Base-by-base conservation (phyloP, 1,139 yeast genomes). In the Kodamaea suecica region DNA sequence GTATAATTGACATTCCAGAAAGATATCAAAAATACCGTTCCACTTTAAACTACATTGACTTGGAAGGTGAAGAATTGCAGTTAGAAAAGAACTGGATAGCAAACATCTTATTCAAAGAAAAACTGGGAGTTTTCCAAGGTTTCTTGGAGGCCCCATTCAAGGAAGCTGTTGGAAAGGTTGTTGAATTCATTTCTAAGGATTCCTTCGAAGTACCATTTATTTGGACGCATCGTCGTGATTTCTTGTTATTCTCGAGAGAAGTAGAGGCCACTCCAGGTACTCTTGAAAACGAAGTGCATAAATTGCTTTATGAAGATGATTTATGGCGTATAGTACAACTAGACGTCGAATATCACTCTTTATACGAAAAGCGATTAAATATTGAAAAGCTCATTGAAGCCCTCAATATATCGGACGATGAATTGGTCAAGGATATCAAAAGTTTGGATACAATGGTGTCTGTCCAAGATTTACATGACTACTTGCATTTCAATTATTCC, bases 141-240 rank as follows among this genome's bases (percentile, higher is more conserved):
- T 47, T 61, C 39, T 66, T 80, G 39, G 74, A 69, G 38, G 63
- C 61, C 8, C 87, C 90, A 5, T 84, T 86, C 58, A 70, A 70
- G 38, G 73, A 70, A 30, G 82, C 96, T 1, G 85, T 90, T 11
- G 77, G 78, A 17, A 78, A 83, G 45, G 90, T 84, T 1, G 78
- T 92, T 27, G 88, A 78, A 44, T 88, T 88, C 51, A 66, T 92
- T 24, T 73, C 88, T 9, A 80, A 78, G 47, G 95, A 88, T 35
- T 72, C 82, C 36, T 73, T 83, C 43, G 99, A 92, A 55, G 95
- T 92, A 3, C 97, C 98, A n/a, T 86, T 88, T 53, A 88, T 92
- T 41, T 90, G 95, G 86, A 83, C 90, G 24, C 95, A 88, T 53
- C 84, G 97, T 57, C 84, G 95, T 58, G 97, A 92, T 59, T 88